Evolutionary conservation across 2,329 filamentous ascomycete species (phyloP).

Genomic region (Aspergillus sp.): DNA sequence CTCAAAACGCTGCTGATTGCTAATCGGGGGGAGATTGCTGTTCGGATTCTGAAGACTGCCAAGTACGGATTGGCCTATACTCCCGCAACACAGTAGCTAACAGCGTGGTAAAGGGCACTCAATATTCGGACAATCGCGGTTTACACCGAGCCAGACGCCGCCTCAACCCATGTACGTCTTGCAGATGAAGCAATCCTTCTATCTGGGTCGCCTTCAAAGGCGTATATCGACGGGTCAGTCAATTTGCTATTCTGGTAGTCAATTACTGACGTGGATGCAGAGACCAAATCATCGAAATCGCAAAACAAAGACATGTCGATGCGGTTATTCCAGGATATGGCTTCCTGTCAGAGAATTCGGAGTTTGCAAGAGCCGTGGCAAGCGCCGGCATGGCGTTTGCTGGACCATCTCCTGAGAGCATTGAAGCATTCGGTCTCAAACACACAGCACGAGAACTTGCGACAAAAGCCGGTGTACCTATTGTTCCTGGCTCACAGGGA

Average conservation of each 20-base stretch:
- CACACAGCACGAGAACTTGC: conserved; percentile 61
- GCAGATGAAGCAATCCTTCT: conserved; percentile 60
- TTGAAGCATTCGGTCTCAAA: conserved; percentile 63
- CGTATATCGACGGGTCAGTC: conserved; percentile 53
- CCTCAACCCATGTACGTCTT: conserved; percentile 57
- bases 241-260: not conserved
- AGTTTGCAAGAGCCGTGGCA: conserved; percentile 60
- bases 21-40: conserved; percentile 64
- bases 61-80: conserved; percentile 32
- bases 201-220: conserved; percentile 52
- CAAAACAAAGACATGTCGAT: conserved; percentile 54
- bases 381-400: conserved; percentile 63
- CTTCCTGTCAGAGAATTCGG: conserved; percentile 66
- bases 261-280: not conserved
- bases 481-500: conserved; percentile 59
- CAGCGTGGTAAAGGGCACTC: conserved; percentile 37
- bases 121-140: conserved; percentile 59
- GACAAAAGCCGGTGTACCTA: conserved; percentile 56
- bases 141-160: conserved; percentile 61
- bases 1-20: conserved; percentile 60
- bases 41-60: conserved; percentile 58
- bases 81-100: not conserved
- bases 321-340: conserved; percentile 71
- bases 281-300: conserved; percentile 53
- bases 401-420: conserved; percentile 60